phyloP scores from a whole-genome alignment of 2,329 filamentous ascomycete species.

The Thelonectria olida region DNA sequence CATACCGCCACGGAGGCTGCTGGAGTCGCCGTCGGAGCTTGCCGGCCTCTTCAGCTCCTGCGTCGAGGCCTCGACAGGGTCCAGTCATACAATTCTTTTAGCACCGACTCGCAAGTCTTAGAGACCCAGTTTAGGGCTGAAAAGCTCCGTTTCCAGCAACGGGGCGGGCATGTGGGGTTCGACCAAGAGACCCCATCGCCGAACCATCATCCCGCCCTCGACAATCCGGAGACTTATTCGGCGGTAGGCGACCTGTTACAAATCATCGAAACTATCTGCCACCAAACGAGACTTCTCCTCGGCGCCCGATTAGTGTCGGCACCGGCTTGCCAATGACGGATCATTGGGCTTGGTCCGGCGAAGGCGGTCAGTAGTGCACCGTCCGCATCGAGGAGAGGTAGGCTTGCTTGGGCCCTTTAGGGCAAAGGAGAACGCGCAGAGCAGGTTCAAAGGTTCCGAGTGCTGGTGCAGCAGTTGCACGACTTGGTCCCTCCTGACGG shows the following conservation, averaged over 20 bases:
- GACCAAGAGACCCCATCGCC: background rate
- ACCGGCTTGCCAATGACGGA: background rate
- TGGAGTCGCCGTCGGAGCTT: constrained; percentile 29
- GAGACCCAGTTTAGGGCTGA: constrained; percentile 23
- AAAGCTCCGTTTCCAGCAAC: constrained; percentile 29
- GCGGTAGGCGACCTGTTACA: background rate
- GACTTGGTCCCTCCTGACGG: background rate
- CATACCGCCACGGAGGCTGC: constrained; percentile 35
- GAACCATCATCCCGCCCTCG: background rate
- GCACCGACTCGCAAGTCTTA: constrained; percentile 20
- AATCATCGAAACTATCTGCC: background rate
- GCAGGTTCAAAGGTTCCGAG: background rate
- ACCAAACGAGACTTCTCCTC: background rate
- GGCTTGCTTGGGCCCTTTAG: background rate
- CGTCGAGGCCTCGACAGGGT: constrained; percentile 26
- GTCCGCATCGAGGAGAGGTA: background rate
- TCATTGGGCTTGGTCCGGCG: background rate
- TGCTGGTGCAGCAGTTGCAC: background rate
- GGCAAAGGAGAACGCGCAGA: background rate
- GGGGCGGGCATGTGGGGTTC: constrained; percentile 34
- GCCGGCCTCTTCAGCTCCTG: constrained; percentile 33
- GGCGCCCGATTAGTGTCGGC: background rate
- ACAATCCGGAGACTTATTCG: background rate
- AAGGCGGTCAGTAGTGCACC: background rate
- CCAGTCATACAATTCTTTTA: constrained; percentile 24